Base-by-base conservation (phyloP, 2,329 filamentous ascomycete species). In the Tolypocladium nubicola region DNA sequence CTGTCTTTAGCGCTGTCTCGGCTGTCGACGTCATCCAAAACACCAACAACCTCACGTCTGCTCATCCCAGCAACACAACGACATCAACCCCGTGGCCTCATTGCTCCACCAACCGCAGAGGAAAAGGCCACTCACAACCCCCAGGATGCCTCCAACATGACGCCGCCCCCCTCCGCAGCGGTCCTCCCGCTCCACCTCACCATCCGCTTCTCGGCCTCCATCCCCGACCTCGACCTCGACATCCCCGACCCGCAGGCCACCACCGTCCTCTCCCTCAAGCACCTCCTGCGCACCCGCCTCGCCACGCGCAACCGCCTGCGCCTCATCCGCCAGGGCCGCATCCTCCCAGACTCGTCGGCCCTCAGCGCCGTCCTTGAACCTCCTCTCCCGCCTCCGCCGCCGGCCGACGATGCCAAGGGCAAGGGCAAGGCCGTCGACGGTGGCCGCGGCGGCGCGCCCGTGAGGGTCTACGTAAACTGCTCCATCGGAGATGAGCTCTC, bases 391-490 rank as follows among this genome's bases (percentile, higher is more conserved):
- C 76, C 81, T 0, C 79, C 82, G 0, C 81, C 82, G 68, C 30
- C 65, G 38, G 57, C 64, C 52, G 62, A 64, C 57, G 57, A 62
- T 8, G 50, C 70, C 60, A 65, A 68, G 60, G 61, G 65, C 23
- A 67, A 72, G 66, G 89, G 88, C 52, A 95, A 94, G 59, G 81
- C 81, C 1, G 70, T 86, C 30, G 30, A 9, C 30, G 30, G 23
- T 13, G 41, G 7, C 47, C 56, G 52, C 56, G 40, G n/a, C 3
- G 39, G 30, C 26, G 56, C 16, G 69, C 74, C 38, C 62, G 30
- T 72, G 55, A 81, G 87, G 50, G 82, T 96, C 66, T 97, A 96
- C 71, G 87, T 97, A 60, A 95, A 96, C 76, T 97, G 93, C 79
- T 93, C 90, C 61, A 89, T 97, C 58, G 91, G 91, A 56, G 85